Conservation (phyloP, 2,329 filamentous ascomycete genomes). For the Beauveria rudraprayagi region DNA sequence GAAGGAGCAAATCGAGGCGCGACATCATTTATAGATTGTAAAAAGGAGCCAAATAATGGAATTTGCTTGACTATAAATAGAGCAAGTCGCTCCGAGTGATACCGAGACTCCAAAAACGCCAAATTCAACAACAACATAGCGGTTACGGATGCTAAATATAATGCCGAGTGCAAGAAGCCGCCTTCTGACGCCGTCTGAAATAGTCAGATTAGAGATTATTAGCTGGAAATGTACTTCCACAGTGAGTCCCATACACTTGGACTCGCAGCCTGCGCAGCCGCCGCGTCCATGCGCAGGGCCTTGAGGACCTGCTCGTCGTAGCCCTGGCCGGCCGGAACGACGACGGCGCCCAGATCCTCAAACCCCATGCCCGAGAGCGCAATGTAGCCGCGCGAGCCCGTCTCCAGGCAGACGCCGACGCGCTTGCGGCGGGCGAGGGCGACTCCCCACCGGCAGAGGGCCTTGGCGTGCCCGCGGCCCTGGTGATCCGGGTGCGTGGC, state of each 20-base stretch:
- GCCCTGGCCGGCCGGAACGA: slow-evolving; percentile 2
- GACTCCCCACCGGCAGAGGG: slow-evolving; percentile 10
- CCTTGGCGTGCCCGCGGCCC: slow-evolving; percentile 13
- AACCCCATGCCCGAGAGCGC: slow-evolving; percentile 16
- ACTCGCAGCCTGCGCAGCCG: background rate
- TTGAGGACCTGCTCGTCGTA: slow-evolving; percentile 13
- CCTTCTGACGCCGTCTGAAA: too few species aligned
- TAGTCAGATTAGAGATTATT: too few species aligned
- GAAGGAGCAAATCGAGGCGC: too few species aligned
- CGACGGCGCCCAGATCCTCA: slow-evolving; percentile 12
- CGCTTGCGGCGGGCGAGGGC: background rate
- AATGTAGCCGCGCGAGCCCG: slow-evolving; percentile 13
- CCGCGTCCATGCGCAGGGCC: slow-evolving; percentile 7
- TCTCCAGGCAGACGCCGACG: slow-evolving; percentile 11
- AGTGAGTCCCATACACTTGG: slow-evolving; percentile 1
- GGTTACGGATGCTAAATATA: too few species aligned
- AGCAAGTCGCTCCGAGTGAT: too few species aligned
- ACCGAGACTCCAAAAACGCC: too few species aligned
- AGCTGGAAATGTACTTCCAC: slow-evolving; percentile 4
- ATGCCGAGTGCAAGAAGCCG: too few species aligned
- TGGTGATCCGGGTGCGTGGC: slow-evolving; percentile 14
- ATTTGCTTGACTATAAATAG: too few species aligned
- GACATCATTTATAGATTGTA: too few species aligned
- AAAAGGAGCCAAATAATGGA: too few species aligned
- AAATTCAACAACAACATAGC: too few species aligned